Evolutionary conservation across 108 stramenopile genomes (phyloP), one percentile per base, ranked within the genome.

Genomic region (Skeletonema menzelii): DNA sequence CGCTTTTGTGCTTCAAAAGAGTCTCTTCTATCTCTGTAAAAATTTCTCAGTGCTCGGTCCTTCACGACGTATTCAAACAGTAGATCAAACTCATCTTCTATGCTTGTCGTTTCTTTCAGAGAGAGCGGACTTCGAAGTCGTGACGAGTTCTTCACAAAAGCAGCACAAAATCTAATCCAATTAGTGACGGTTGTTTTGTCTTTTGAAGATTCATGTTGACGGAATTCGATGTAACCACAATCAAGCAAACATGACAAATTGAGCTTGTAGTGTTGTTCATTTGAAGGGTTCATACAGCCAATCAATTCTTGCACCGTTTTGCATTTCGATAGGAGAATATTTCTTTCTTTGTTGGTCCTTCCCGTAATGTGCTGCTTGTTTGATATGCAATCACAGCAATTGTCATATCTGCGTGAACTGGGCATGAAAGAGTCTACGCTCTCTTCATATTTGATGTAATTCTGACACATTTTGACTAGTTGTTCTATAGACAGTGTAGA

Each of bases 391-490:
- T 67, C 78, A 17, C 60, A 24, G 42, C 83, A 61, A 10, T 67
- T 22, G 37, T 73, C 65, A 14, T 67, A 61, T 49, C 72, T 34
- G 34, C 81, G 72, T 27, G 67, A 61, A 22, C 73, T 65, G 0
- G 86, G 82, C 83, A 90, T 76, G 64, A 90, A 75, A 3, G 82
- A 60, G 69, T 90, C 87, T 15, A 91, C 81, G 14, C 71, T 84
- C 17, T 77, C 83, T 73, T 91, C 90, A 46, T 85, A 88, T 59
- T 87, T 87, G 67, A 91, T 63, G 61, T 78, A 88, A 40, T 88
- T 86, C 44, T 85, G 84, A 64, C 87, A 88, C 11, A 91, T 49
- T 40, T 88, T 86, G 69, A 85, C 66, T 4, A 88, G 64, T 63
- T 87, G 73, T 22, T 59, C 40, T 13, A 77, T 17, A 30, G 69